Percentiles rank a stretch among this genome's conserved stretches.
Conservation (phyloP, 345 rosid species). For the Populus davidiana region DNA sequence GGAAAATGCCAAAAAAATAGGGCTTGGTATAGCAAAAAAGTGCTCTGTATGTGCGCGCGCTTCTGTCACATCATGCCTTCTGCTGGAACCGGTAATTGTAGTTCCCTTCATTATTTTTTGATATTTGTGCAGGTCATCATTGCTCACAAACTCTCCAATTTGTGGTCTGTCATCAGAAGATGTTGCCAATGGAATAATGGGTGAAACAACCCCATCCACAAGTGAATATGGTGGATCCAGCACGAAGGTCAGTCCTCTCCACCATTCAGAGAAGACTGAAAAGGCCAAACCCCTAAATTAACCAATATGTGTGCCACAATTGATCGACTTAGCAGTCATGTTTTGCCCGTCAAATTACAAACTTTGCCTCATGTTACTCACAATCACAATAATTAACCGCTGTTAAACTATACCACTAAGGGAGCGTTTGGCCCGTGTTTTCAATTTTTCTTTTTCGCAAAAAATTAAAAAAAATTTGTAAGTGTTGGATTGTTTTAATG, state of each 20-base stretch:
- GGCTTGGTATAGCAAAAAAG: background rate
- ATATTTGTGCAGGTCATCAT: slow-evolving; percentile 55
- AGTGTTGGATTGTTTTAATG: no score
- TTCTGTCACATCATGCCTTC: background rate
- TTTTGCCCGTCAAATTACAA: background rate
- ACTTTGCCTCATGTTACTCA: background rate
- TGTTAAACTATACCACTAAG: background rate
- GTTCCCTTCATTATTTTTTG: background rate
- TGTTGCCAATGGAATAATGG: slow-evolving; percentile 55
- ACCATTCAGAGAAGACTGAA: no score
- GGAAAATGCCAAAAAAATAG: background rate
- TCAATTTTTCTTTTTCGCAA: no score
- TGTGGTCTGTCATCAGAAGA: slow-evolving; percentile 71
- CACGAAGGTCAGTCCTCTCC: slow-evolving; percentile 53
- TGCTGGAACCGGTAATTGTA: background rate
- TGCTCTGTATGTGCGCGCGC: background rate
- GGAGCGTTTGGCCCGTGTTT: no score
- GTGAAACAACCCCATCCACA: slow-evolving; percentile 56
- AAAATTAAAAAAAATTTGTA: no score
- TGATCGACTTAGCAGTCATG: background rate
- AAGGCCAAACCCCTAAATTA: background rate
- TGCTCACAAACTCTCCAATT: slow-evolving; percentile 47
- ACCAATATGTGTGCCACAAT: background rate
- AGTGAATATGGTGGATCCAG: slow-evolving; percentile 69
- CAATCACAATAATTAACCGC: background rate